Percentiles rank a stretch among this genome's conserved stretches.
These are phyloP conservation scores for Populus simonii DNA, from an alignment of 345 rosid species.

Conservation along the genomic window DNA sequence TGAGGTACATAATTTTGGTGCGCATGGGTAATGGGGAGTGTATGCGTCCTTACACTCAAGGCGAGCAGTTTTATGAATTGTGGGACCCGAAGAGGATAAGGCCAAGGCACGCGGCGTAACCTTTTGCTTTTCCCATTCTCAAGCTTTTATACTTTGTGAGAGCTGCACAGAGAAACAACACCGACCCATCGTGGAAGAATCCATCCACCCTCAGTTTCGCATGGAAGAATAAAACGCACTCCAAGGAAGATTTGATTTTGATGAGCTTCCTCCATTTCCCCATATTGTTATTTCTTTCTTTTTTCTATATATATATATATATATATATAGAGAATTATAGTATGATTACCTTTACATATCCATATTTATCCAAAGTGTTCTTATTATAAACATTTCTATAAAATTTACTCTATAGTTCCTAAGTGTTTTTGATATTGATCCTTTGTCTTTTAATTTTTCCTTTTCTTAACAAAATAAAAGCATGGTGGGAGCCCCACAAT, in stretches of 20 bases:
- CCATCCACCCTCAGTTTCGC: slow-evolving; percentile 21
- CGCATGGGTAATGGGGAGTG: too few relatives aligned
- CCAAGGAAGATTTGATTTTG: slow-evolving; percentile 41
- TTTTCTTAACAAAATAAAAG: too few relatives aligned
- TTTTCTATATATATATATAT: too few relatives aligned
- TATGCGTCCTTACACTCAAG: neutral
- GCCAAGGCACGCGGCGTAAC: slow-evolving; percentile 26
- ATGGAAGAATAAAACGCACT: slow-evolving; percentile 48
- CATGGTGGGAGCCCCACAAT: too few relatives aligned
- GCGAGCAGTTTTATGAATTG: neutral
- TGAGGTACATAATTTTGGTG: too few relatives aligned
- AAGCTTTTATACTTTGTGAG: neutral
- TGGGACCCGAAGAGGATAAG: slow-evolving; percentile 8
- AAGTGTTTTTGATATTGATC: too few relatives aligned
- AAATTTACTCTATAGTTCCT: neutral
- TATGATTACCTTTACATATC: neutral
- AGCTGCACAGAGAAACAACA: slow-evolving; percentile 4
- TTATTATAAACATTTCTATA: neutral
- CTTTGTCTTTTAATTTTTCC: too few relatives aligned
- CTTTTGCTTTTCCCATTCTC: slow-evolving; percentile 17
- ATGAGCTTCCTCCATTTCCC: neutral
- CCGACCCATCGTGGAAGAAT: slow-evolving; percentile 21
- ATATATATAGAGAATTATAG: neutral
- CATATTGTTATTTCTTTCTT: neutral
- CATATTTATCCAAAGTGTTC: neutral